A percentile compares a stretch with the other conserved stretches of the same genome.
Conservation (phyloP, 2,329 filamentous ascomycete species). For the Plenodomus tracheiphilus region DNA sequence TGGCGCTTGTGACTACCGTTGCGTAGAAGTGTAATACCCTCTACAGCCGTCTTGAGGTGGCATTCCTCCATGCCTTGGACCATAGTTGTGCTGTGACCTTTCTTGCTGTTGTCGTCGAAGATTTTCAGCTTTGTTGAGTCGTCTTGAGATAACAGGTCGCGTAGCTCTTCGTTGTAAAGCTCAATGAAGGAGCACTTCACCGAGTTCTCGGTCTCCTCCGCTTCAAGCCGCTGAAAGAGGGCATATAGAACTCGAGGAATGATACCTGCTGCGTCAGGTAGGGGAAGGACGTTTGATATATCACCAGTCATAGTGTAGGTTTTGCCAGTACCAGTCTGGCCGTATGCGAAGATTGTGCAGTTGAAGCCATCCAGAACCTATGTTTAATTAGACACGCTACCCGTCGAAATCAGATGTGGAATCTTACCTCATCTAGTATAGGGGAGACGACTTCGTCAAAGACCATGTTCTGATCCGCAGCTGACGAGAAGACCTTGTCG, state of each 20-base stretch:
- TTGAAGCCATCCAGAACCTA: slow-evolving; percentile 95
- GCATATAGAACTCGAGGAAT: slow-evolving; percentile 88
- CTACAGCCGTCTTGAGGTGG: slow-evolving; percentile 81
- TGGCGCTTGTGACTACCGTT: slow-evolving; percentile 90
- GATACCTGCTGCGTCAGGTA: slow-evolving; percentile 91
- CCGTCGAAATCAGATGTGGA: not conserved
- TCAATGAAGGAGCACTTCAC: slow-evolving; percentile 99
- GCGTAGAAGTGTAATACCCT: slow-evolving; percentile 87
- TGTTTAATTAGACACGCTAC: not conserved
- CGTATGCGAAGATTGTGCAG: slow-evolving; percentile 98
- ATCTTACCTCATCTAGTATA: slow-evolving; percentile 80
- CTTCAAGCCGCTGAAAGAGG: slow-evolving; percentile 82
- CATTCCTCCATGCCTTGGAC: slow-evolving; percentile 98
- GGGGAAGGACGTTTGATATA: slow-evolving; percentile 86
- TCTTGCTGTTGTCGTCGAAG: slow-evolving; percentile 83
- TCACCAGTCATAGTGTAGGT: slow-evolving; percentile 99
- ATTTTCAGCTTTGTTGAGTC: slow-evolving; percentile 90
- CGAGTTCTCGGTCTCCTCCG: slow-evolving; percentile 75
- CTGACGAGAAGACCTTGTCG: slow-evolving; percentile 94
- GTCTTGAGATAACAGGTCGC: slow-evolving; percentile 82
- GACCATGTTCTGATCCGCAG: slow-evolving; percentile 89
- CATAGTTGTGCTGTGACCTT: slow-evolving; percentile 80
- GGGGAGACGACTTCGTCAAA: slow-evolving; percentile 95
- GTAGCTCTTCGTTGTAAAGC: slow-evolving; percentile 95
- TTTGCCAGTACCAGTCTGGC: slow-evolving; percentile 96